Evolutionary conservation across 2,329 filamentous ascomycete genomes (phyloP), one percentile per base, ranked within the genome.

Genomic region (Neonectria sp.): DNA sequence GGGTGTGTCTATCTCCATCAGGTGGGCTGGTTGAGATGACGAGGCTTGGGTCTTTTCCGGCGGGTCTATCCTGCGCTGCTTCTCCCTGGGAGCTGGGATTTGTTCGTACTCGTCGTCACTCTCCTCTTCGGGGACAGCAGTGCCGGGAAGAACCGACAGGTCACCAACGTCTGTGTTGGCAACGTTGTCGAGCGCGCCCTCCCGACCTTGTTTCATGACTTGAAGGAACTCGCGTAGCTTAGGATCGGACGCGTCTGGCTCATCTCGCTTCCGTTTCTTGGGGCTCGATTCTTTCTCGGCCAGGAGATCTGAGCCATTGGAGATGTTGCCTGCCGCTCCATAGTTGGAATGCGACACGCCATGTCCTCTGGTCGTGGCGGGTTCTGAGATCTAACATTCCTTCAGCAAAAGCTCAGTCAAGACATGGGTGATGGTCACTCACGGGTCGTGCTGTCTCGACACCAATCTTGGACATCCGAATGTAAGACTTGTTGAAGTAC

Each of bases 401-500:
- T 76, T 82, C 66, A 82, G 78, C 61, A 76, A 65, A 61, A 48
- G 40, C 45, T 63, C 63, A 59, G 62, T 68, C 66, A 51, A 72
- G 73, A 71, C 60, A 72, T 59, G 46, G 56, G 37, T 43, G 58
- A 56, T 53, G 61, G 49, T 55, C 46, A 79, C 86, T 78, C 79
- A 97, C 93, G 67, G 96, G 92, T 79, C 89, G 91, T 63, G 96
- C 96, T 77, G 96, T 84, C 83, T 98, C 95, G 69, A 98, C 96
- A 33, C 88, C 88, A 76, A 99, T 95, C 84, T 92, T 97, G 65
- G 95, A 97, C 93, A 98, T 96, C 75, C 95, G 94, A 76, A 99
- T 94, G 82, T 95, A 99, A 70, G 95, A 92, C 79, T 90, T 94
- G 86, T 99, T 95, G 86, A 98, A 98, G 85, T 97, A 97, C 81